Conservation (phyloP, 1,284 basidiomycete genomes). For the Termitomyces sp. region DNA sequence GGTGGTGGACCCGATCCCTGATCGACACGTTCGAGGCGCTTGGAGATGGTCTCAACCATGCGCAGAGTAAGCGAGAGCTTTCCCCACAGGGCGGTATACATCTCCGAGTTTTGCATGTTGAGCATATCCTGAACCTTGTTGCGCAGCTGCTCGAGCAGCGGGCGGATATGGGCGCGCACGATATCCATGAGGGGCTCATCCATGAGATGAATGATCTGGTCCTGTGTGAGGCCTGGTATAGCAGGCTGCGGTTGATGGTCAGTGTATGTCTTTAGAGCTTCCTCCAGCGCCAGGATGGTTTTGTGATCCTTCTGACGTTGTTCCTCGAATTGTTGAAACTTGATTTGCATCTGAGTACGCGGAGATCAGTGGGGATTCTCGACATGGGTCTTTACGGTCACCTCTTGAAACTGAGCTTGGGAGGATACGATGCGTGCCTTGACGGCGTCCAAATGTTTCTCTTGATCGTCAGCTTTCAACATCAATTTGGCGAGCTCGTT, state of each 20-base stretch:
- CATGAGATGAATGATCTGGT: constrained; percentile 38
- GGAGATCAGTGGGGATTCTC: background rate
- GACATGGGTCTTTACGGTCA: background rate
- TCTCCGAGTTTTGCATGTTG: constrained; percentile 29
- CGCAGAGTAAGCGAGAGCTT: constrained; percentile 28
- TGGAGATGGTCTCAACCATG: constrained; percentile 22
- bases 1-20: background rate
- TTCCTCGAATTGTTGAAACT: constrained; percentile 20
- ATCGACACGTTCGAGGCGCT: constrained; percentile 14
- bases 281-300: constrained; percentile 34
- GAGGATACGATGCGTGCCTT: constrained; percentile 26
- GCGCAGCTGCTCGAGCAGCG: constrained; percentile 32
- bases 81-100: constrained; percentile 33
- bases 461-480: constrained; percentile 22
- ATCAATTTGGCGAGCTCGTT: constrained; percentile 34
- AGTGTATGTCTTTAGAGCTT: constrained; percentile 35
- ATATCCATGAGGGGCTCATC: constrained; percentile 33
- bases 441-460: constrained; percentile 24
- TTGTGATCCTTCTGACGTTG: constrained; percentile 22
- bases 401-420: constrained; percentile 23
- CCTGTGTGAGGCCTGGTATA: constrained; percentile 27
- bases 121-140: constrained; percentile 33
- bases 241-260: constrained; percentile 22
- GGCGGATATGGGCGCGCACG: constrained; percentile 33
- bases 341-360: constrained; percentile 23